Conservation (phyloP, 768 basidiomycete genomes). For the Calocybe gangraenosa region DNA sequence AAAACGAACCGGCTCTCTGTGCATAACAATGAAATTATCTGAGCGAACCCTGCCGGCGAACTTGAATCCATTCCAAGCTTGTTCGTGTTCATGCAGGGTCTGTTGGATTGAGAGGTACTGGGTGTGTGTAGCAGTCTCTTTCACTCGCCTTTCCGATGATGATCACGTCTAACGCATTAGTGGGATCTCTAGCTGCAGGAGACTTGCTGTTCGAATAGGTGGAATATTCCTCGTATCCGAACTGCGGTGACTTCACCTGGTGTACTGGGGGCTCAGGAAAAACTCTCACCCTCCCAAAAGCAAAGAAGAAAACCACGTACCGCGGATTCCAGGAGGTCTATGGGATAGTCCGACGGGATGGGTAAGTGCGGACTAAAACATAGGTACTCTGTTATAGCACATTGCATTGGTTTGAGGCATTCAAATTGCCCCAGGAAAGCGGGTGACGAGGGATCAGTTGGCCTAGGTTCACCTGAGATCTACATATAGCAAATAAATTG, state of each 20-base stretch:
- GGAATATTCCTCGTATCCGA: constrained; percentile 22
- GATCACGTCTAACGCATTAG: constrained; percentile 26
- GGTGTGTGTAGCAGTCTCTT: background rate
- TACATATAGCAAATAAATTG: constrained; percentile 11
- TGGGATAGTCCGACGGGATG: constrained; percentile 18
- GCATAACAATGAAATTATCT: constrained; percentile 58
- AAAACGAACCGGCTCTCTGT: constrained; percentile 50
- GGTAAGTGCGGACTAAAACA: constrained; percentile 37
- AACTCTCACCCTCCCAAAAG: background rate
- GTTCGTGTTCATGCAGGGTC: constrained; percentile 51
- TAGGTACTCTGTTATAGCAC: constrained; percentile 39
- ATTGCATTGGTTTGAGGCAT: constrained; percentile 48
- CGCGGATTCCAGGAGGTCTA: constrained; percentile 12
- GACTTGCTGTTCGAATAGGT: constrained; percentile 2
- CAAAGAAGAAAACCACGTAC: constrained; percentile 8
- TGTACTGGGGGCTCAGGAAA: background rate
- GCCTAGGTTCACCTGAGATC: constrained; percentile 13
- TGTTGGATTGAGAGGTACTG: constrained; percentile 19
- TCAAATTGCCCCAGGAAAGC: constrained; percentile 25
- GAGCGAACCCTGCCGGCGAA: constrained; percentile 55
- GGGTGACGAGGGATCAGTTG: constrained; percentile 7
- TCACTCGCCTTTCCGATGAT: constrained; percentile 39
- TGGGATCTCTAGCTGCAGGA: constrained; percentile 8
- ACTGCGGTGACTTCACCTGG: constrained; percentile 17
- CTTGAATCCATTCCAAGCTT: constrained; percentile 64